Percentiles rank a stretch among this genome's conserved stretches.
Evolutionary conservation across 495 filamentous ascomycete genomes (phyloP).

Genomic region (Xylaria castorea): DNA sequence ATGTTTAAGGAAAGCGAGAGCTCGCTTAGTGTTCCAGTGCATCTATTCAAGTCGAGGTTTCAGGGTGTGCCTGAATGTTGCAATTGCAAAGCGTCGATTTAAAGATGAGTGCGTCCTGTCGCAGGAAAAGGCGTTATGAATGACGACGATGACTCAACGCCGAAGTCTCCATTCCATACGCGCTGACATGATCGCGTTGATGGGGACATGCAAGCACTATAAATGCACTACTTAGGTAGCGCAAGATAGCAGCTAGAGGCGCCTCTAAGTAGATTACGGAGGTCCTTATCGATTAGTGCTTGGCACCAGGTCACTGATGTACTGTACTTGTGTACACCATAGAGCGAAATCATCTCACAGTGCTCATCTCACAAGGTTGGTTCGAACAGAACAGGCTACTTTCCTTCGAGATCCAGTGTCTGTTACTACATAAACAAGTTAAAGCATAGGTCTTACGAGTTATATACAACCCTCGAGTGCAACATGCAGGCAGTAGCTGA

Average conservation of each 20-base stretch:
- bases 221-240: not conserved
- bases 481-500: slow-evolving; percentile 24
- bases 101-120: not conserved
- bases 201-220: slow-evolving; percentile 12
- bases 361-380: not conserved
- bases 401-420: not conserved
- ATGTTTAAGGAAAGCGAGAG: not conserved
- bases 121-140: slow-evolving; percentile 4
- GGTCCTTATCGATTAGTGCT: not conserved
- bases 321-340: too few relatives aligned
- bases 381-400: not conserved
- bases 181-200: not conserved
- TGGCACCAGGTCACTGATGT: not conserved
- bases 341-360: not conserved
- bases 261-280: not conserved
- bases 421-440: not conserved
- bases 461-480: not conserved
- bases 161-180: slow-evolving; percentile 25
- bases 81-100: not conserved
- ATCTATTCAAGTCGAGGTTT: not conserved
- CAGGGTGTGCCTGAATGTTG: not conserved
- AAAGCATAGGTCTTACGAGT: not conserved
- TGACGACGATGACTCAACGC: slow-evolving; percentile 34
- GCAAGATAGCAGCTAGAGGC: slow-evolving; percentile 3
- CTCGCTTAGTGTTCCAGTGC: not conserved